Evolutionary conservation across 148 eudicot species (phyloP).

Genomic region (Diospyros kaki): DNA sequence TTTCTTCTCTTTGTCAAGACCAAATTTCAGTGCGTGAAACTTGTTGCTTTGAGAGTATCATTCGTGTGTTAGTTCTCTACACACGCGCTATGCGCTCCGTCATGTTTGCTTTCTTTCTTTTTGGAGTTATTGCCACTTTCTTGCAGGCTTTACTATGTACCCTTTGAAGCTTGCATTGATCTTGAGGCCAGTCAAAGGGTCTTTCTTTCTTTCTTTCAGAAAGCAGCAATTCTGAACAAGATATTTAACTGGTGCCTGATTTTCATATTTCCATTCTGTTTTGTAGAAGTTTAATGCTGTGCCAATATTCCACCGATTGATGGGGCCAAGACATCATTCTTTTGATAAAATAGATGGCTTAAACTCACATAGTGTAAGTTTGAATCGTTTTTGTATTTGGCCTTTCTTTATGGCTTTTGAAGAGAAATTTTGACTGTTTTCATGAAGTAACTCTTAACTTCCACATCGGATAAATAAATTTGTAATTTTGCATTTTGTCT

Average conservation of each 20-base stretch:
- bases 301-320: constrained; percentile 65
- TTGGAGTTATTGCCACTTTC: constrained; percentile 6
- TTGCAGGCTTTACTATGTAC: background rate
- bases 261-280: constrained; percentile 9
- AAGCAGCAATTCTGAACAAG: background rate
- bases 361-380: constrained; percentile 45
- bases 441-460: background rate
- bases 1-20: background rate
- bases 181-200: too few species aligned
- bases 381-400: background rate
- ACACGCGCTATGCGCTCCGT: background rate
- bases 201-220: too few species aligned
- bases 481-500: background rate
- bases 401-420: background rate
- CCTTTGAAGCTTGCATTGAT: background rate
- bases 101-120: background rate
- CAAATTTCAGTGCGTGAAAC: background rate
- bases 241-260: background rate
- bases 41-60: too few species aligned
- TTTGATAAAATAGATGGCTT: constrained; percentile 56
- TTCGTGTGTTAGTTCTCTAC: too few species aligned
- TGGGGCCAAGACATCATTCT: constrained; percentile 75
- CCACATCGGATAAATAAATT: constrained; percentile 12
- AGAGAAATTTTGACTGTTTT: background rate
- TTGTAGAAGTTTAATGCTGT: constrained; percentile 40